phyloP scores from a whole-genome alignment of 2,329 filamentous ascomycete genomes.

The Helotiales sp. region DNA sequence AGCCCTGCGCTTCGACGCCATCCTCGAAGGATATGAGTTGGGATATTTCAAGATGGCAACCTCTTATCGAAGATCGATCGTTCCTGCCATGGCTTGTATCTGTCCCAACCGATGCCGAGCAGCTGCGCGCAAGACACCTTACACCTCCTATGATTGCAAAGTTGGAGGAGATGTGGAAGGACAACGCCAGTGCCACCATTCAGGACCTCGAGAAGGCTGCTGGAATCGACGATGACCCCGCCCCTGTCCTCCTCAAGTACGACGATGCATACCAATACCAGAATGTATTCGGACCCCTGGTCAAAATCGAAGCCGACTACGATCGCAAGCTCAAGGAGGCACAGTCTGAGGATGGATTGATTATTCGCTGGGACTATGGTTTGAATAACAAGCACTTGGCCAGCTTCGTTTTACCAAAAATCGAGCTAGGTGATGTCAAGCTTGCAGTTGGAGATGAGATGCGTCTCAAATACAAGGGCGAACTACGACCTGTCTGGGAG shows the following conservation, averaged over 20 bases:
- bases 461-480: slow-evolving; percentile 94
- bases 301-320: slow-evolving; percentile 99
- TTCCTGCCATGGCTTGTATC: slow-evolving; percentile 94
- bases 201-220: slow-evolving; percentile 89
- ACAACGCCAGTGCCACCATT: slow-evolving; percentile 86
- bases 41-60: slow-evolving; percentile 98
- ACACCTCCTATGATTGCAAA: slow-evolving; percentile 95
- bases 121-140: slow-evolving; percentile 90
- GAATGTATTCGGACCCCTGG: slow-evolving; percentile 95
- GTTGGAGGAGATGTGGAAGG: slow-evolving; percentile 98
- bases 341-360: slow-evolving; percentile 93
- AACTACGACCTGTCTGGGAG: slow-evolving; percentile 91
- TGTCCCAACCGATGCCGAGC: slow-evolving; percentile 89
- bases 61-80: slow-evolving; percentile 93
- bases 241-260: slow-evolving; percentile 89
- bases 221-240: slow-evolving; percentile 92
- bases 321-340: slow-evolving; percentile 99
- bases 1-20: slow-evolving; percentile 91
- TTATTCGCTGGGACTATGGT: slow-evolving; percentile 92
- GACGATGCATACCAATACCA: slow-evolving; percentile 99
- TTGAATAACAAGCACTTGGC: slow-evolving; percentile 97
- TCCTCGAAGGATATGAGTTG: slow-evolving; percentile 99
- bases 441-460: slow-evolving; percentile 98
- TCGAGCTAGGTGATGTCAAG: slow-evolving; percentile 97
- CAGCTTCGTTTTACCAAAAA: slow-evolving; percentile 93